Evolutionary conservation across 768 basidiomycete genomes (phyloP).

Genomic region (Mycena chlorophos): DNA sequence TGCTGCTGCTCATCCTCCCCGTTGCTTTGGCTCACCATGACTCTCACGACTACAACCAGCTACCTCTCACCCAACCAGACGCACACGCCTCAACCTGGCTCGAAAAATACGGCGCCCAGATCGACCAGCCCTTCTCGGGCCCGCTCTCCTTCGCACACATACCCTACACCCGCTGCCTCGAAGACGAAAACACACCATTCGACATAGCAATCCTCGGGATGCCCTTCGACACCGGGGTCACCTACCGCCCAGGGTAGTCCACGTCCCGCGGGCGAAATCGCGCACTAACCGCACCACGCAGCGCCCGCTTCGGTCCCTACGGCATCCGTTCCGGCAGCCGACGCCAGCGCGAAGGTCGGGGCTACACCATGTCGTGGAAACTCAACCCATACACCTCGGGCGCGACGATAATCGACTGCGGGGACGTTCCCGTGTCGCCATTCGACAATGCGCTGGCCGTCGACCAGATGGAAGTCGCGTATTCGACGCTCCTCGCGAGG

Average conservation of each 20-base stretch:
- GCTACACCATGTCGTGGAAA: constrained; percentile 74
- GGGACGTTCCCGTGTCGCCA: constrained; percentile 79
- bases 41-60: no score
- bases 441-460: constrained; percentile 84
- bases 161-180: constrained; percentile 71
- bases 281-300: constrained; percentile 30
- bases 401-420: constrained; percentile 74
- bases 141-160: constrained; percentile 83
- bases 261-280: no score
- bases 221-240: constrained; percentile 74
- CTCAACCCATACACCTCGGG: constrained; percentile 62
- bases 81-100: constrained; percentile 47
- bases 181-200: constrained; percentile 51
- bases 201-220: constrained; percentile 82
- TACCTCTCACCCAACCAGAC: constrained; percentile 12
- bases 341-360: constrained; percentile 54
- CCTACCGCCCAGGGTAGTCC: constrained; percentile 56
- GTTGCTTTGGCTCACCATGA: no score
- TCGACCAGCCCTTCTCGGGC: constrained; percentile 76
- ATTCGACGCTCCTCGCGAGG: constrained; percentile 70
- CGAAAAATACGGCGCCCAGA: constrained; percentile 72
- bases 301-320: constrained; percentile 85
- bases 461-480: constrained; percentile 86
- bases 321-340: constrained; percentile 82
- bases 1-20: no score